These are phyloP conservation scores for Diospyros lotus DNA, from an alignment of 148 eudicot species.

Conservation along the genomic window DNA sequence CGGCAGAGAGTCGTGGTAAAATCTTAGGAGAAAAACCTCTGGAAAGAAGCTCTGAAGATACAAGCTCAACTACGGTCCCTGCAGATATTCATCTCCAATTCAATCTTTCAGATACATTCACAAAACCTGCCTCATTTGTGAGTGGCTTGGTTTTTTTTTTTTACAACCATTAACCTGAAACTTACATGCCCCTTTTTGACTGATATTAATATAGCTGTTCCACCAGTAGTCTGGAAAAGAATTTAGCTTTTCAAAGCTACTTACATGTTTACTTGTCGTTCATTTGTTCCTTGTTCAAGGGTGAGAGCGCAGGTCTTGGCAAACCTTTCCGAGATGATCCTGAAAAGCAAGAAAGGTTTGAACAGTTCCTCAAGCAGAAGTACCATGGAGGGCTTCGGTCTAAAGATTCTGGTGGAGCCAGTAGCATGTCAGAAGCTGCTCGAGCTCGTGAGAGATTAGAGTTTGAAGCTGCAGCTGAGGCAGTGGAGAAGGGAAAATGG, in stretches of 20 bases:
- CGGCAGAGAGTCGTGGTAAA: slow-evolving; percentile 84
- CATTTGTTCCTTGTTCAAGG: slow-evolving; percentile 28
- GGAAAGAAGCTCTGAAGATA: slow-evolving; percentile 52
- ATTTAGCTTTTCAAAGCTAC: not conserved
- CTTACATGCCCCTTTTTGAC: too few species aligned
- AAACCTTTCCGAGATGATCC: slow-evolving; percentile 83
- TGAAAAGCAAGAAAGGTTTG: slow-evolving; percentile 86
- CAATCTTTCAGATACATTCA: slow-evolving; percentile 76
- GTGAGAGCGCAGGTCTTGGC: slow-evolving; percentile 42
- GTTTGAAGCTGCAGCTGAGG: slow-evolving; percentile 90
- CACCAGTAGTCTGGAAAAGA: not conserved
- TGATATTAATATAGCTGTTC: too few species aligned
- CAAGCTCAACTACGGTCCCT: slow-evolving; percentile 27
- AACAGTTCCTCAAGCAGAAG: slow-evolving; percentile 84
- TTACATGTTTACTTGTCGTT: not conserved
- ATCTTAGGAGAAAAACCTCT: slow-evolving; percentile 83
- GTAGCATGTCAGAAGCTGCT: slow-evolving; percentile 77
- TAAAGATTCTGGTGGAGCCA: slow-evolving; percentile 62
- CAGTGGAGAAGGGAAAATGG: slow-evolving; percentile 50
- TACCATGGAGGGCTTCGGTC: slow-evolving; percentile 89
- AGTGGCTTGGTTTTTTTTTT: slow-evolving; percentile 29
- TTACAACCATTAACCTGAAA: not conserved
- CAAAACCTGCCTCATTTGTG: slow-evolving; percentile 72
- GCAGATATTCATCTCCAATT: slow-evolving; percentile 38
- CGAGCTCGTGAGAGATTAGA: slow-evolving; percentile 97